Percentiles rank a stretch among this genome's conserved stretches.
Conservation (phyloP, 1,284 basidiomycete species). For the Neolentinus lepideus region DNA sequence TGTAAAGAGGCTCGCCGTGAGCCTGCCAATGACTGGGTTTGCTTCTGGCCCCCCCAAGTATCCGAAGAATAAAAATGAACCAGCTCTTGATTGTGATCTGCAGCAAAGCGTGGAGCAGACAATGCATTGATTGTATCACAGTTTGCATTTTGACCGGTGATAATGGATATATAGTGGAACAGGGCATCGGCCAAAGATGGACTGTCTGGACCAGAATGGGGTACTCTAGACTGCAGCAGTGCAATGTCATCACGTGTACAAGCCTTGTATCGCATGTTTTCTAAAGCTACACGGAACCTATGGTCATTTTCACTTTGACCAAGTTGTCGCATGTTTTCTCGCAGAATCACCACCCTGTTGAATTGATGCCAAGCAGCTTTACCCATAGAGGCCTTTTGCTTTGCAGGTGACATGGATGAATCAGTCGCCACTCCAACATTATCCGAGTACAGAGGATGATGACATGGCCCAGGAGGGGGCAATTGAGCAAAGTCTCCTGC, state of each 20-base stretch:
- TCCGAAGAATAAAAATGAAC: too few species aligned
- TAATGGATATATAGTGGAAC: neutral
- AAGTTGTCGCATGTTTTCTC: conserved; percentile 30
- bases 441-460: conserved; percentile 15
- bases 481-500: conserved; percentile 23
- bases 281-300: conserved; percentile 20
- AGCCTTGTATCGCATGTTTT: conserved; percentile 25
- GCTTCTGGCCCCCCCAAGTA: too few species aligned
- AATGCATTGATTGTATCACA: conserved; percentile 26
- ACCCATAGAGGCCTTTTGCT: conserved; percentile 22
- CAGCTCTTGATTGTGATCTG: too few species aligned
- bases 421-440: conserved; percentile 6
- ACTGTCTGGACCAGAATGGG: conserved; percentile 1
- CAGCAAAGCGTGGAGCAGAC: too few species aligned
- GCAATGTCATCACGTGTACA: conserved; percentile 26
- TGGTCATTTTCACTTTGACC: conserved; percentile 15
- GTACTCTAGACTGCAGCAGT: conserved; percentile 18
- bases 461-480: conserved; percentile 11
- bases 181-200: conserved; percentile 3
- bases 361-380: conserved; percentile 28
- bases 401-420: neutral
- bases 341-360: conserved; percentile 25
- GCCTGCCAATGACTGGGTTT: too few species aligned
- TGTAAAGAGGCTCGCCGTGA: too few species aligned
- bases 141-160: conserved; percentile 15